Evolutionary conservation across 352 stramenopile genomes (phyloP).

Genomic region (Phytophthora cryptogea): DNA sequence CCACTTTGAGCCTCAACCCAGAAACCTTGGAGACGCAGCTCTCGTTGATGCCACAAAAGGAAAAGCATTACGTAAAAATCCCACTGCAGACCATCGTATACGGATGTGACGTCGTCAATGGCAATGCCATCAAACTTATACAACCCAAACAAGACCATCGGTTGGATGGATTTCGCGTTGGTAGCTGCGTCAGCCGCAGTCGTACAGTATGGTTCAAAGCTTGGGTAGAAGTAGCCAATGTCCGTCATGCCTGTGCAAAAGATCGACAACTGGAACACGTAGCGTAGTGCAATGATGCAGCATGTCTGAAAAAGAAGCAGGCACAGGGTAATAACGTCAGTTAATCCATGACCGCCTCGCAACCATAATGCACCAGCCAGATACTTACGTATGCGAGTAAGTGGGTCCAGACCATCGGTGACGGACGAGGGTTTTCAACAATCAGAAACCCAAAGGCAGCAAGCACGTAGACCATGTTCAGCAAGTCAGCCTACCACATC

Average conservation of each 20-base stretch:
- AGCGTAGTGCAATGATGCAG: constrained; percentile 61
- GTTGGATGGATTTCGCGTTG: constrained; percentile 73
- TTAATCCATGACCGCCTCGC: not conserved
- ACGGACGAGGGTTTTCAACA: constrained; percentile 75
- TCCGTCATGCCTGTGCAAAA: constrained; percentile 75
- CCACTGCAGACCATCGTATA: constrained; percentile 81
- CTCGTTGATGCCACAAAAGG: constrained; percentile 79
- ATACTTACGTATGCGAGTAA: constrained; percentile 83
- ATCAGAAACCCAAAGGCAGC: constrained; percentile 71
- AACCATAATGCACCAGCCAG: not conserved
- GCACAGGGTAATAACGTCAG: not conserved
- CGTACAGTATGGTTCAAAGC: constrained; percentile 77
- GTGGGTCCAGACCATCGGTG: constrained; percentile 63
- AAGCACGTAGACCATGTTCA: constrained; percentile 83
- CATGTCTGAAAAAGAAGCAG: constrained; percentile 40
- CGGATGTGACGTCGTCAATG: constrained; percentile 51
- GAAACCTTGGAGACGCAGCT: constrained; percentile 80
- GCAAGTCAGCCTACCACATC: constrained; percentile 57
- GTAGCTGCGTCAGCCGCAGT: constrained; percentile 34
- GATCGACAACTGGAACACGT: constrained; percentile 83
- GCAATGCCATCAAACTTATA: constrained; percentile 87
- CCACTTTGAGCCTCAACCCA: constrained; percentile 50
- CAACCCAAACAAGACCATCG: constrained; percentile 77
- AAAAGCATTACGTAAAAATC: constrained; percentile 83
- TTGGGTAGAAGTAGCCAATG: constrained; percentile 71